These are phyloP conservation scores for Phytophthora lateralis DNA, from an alignment of 352 stramenopile species.

Conservation along the genomic window DNA sequence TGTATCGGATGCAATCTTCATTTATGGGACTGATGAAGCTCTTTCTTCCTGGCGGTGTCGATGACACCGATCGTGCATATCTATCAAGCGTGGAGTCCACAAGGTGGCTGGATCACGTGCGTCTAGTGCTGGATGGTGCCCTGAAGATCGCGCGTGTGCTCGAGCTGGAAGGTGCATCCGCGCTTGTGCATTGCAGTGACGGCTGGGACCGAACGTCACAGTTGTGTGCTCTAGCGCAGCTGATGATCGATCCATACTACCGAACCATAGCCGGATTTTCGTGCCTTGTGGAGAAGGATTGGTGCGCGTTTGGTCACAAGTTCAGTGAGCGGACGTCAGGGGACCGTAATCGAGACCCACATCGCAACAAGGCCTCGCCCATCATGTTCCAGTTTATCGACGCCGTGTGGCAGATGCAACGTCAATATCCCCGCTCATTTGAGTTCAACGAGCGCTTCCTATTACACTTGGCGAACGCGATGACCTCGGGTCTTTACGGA, in stretches of 20 bases:
- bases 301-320: constrained; percentile 87
- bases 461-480: constrained; percentile 76
- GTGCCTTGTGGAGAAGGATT: constrained; percentile 88
- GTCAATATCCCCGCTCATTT: constrained; percentile 82
- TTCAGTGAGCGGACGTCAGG: constrained; percentile 71
- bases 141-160: constrained; percentile 89
- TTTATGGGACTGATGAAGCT: constrained; percentile 77
- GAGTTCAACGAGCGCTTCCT: constrained; percentile 89
- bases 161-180: constrained; percentile 79
- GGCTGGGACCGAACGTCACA: constrained; percentile 89
- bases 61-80: constrained; percentile 75
- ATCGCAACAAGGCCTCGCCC: constrained; percentile 79
- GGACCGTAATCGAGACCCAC: constrained; percentile 76
- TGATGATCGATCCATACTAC: constrained; percentile 90
- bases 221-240: constrained; percentile 74
- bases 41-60: constrained; percentile 59
- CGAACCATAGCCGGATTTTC: constrained; percentile 86
- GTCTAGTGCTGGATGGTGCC: constrained; percentile 79
- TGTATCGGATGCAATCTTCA: constrained; percentile 92
- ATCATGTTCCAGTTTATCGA: constrained; percentile 91
- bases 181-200: constrained; percentile 89
- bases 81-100: constrained; percentile 76
- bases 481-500: constrained; percentile 82
- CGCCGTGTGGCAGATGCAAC: constrained; percentile 82
- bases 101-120: constrained; percentile 86